Percentiles rank a stretch among this genome's conserved stretches.
Conservation (phyloP, 192 early-diverging fungal genomes). For the Geranomyces variabilis region DNA sequence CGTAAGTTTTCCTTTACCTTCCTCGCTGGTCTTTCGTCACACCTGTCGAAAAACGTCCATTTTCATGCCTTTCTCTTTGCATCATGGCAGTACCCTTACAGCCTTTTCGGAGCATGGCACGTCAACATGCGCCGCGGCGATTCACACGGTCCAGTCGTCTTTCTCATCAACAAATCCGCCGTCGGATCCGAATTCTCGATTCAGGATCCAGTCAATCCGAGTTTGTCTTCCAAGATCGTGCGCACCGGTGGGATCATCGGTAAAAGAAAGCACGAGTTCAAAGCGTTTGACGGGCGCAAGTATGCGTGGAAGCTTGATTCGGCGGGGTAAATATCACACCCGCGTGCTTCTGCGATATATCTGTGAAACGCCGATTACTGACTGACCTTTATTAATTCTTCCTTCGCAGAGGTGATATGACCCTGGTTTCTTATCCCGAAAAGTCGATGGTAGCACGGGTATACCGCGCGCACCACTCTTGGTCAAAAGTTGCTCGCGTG, state of each 20-base stretch:
- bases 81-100: slow-evolving; percentile 6
- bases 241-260: slow-evolving; percentile 21
- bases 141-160: slow-evolving; percentile 22
- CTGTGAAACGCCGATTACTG: too few species aligned
- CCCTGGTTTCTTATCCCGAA: slow-evolving; percentile 14
- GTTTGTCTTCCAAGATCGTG: background rate
- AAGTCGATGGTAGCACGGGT: slow-evolving; percentile 17
- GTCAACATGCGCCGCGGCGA: slow-evolving; percentile 33
- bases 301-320: slow-evolving; percentile 27
- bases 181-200: slow-evolving; percentile 31
- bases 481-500: slow-evolving; percentile 28
- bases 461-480: slow-evolving; percentile 22
- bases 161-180: slow-evolving; percentile 26
- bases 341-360: too few species aligned
- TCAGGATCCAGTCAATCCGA: slow-evolving; percentile 22
- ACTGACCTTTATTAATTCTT: background rate
- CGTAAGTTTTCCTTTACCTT: background rate
- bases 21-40: too few species aligned
- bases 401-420: slow-evolving; percentile 14
- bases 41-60: too few species aligned
- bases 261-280: slow-evolving; percentile 22
- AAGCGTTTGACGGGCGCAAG: slow-evolving; percentile 21
- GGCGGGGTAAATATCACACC: background rate
- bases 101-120: slow-evolving; percentile 27
- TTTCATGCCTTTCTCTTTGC: background rate